Conservation (phyloP, 257 asterid species). For the Salvia hispanica region DNA sequence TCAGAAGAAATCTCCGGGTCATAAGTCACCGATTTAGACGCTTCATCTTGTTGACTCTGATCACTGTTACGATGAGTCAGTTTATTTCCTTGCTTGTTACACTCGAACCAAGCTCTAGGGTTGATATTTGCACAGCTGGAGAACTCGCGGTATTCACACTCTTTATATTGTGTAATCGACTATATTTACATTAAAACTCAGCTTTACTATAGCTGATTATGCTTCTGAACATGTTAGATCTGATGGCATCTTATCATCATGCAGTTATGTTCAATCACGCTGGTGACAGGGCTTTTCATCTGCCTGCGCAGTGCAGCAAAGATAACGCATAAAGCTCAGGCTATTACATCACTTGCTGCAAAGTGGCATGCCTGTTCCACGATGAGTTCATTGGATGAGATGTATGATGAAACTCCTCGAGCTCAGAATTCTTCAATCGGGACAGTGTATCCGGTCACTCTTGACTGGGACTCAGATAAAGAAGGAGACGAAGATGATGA, state of each 20-base stretch:
- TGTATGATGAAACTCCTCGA: conserved; percentile 43
- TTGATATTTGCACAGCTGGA: conserved; percentile 62
- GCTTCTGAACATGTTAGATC: background rate
- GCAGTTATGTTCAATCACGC: conserved; percentile 78
- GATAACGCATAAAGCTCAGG: conserved; percentile 84
- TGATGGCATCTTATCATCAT: background rate
- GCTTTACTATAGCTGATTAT: too few relatives aligned
- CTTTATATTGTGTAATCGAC: background rate
- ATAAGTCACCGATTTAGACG: conserved; percentile 86
- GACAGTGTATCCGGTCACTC: conserved; percentile 26
- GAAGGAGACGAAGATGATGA: conserved; percentile 88
- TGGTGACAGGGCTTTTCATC: conserved; percentile 79
- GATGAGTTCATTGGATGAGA: conserved; percentile 53
- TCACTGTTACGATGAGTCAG: conserved; percentile 77
- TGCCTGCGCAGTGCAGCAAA: conserved; percentile 89
- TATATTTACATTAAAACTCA: background rate
- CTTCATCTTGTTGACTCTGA: conserved; percentile 64
- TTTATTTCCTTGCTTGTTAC: conserved; percentile 67
- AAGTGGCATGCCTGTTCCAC: conserved; percentile 94
- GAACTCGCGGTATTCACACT: conserved; percentile 69
- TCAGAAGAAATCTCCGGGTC: conserved; percentile 74
- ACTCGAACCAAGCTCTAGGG: conserved; percentile 47
- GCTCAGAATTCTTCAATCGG: conserved; percentile 38
- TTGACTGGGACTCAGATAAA: conserved; percentile 52
- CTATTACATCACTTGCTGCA: conserved; percentile 75